phyloP scores from a whole-genome alignment of 345 rosid species.

The Hypericum androsaemum region DNA sequence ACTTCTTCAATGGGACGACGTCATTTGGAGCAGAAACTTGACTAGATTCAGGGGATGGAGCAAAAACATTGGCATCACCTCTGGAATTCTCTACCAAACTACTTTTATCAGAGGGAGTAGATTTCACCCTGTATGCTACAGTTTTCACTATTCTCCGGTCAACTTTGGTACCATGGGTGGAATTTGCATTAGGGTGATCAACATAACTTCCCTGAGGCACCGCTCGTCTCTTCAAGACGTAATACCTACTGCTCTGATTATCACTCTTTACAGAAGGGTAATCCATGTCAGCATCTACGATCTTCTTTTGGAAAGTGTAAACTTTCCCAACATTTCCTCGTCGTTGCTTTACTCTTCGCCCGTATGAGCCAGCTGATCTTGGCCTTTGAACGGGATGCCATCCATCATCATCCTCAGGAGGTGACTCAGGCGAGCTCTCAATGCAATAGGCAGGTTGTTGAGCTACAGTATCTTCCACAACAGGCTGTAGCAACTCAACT shows the following conservation, averaged over 20 bases:
- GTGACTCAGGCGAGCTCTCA: conserved; percentile 36
- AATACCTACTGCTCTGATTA: conserved; percentile 50
- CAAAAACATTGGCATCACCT: conserved; percentile 25
- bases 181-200: conserved; percentile 41
- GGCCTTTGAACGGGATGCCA: conserved; percentile 97
- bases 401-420: conserved; percentile 72
- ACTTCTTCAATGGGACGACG: conserved; percentile 26
- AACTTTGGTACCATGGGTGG: conserved; percentile 57
- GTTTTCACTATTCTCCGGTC: conserved; percentile 72
- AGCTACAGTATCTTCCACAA: conserved; percentile 33
- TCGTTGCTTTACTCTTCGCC: conserved; percentile 74
- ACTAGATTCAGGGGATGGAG: conserved; percentile 35
- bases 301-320: conserved; percentile 63
- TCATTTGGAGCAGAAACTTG: conserved; percentile 31
- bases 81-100: conserved; percentile 28
- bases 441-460: conserved; percentile 22
- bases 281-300: conserved; percentile 41
- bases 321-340: conserved; percentile 70
- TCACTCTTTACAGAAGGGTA: conserved; percentile 38
- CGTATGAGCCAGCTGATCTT: conserved; percentile 62
- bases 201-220: conserved; percentile 50
- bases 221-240: conserved; percentile 59
- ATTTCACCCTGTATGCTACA: conserved; percentile 77
- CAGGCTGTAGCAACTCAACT: conserved; percentile 35
- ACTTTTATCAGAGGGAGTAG: conserved; percentile 39